Evolutionary conservation across 2,329 filamentous ascomycete species (phyloP).

Genomic region (Blumeriella jaapii): DNA sequence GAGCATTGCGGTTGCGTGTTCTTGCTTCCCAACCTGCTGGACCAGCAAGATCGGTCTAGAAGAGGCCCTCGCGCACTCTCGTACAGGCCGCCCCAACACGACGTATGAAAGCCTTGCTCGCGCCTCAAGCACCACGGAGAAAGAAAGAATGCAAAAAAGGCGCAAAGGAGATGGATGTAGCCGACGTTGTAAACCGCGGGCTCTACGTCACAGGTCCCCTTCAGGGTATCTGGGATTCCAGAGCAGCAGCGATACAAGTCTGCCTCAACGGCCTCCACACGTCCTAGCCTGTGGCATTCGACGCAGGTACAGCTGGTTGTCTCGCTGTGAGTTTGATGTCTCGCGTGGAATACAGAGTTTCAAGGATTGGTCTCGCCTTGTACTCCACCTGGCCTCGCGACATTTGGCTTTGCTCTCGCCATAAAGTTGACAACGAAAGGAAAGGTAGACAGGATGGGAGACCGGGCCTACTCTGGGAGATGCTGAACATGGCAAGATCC

Average conservation of each 20-base stretch:
- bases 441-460: too few species aligned
- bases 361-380: slow-evolving; percentile 67
- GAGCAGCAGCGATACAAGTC: slow-evolving; percentile 11
- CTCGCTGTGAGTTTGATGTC: slow-evolving; percentile 34
- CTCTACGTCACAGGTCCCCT: slow-evolving; percentile 3
- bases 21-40: too few species aligned
- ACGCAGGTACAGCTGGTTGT: slow-evolving; percentile 17
- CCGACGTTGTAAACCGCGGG: slow-evolving; percentile 12
- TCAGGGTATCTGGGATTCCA: background rate
- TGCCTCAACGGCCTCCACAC: slow-evolving; percentile 18
- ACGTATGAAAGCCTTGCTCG: too few species aligned
- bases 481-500: background rate
- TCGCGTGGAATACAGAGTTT: slow-evolving; percentile 67
- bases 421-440: background rate
- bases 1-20: too few species aligned
- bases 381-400: slow-evolving; percentile 66
- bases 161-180: too few species aligned
- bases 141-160: too few species aligned
- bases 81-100: too few species aligned
- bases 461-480: too few species aligned
- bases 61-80: too few species aligned
- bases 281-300: slow-evolving; percentile 8
- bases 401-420: slow-evolving; percentile 16
- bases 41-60: too few species aligned
- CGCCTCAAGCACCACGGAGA: too few species aligned